Percentiles rank a stretch among this genome's conserved stretches.
Evolutionary conservation across 2,329 filamentous ascomycete species (phyloP).

Genomic region (Claviceps fusiformis): DNA sequence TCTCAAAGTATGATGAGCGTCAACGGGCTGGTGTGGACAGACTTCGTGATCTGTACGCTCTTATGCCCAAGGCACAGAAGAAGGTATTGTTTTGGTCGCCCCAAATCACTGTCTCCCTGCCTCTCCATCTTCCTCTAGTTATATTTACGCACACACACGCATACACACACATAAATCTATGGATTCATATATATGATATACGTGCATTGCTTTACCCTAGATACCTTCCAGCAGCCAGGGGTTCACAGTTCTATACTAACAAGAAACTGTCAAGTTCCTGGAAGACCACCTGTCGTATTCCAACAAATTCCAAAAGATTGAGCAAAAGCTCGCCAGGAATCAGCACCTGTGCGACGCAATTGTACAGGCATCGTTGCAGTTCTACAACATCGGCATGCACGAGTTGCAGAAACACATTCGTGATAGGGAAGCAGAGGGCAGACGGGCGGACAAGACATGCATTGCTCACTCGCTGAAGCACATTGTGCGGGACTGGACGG

Average conservation of each 20-base stretch:
- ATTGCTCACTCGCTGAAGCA: constrained; percentile 42
- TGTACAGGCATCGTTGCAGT: constrained; percentile 28
- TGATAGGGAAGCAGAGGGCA: constrained; percentile 22
- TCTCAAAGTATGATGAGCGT: constrained; percentile 19
- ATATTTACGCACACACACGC: no score
- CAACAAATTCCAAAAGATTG: constrained; percentile 33
- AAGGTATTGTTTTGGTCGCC: constrained; percentile 11
- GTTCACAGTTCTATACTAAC: not conserved
- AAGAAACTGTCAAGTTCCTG: constrained; percentile 24
- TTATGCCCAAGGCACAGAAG: constrained; percentile 20
- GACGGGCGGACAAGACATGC: constrained; percentile 30
- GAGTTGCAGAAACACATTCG: constrained; percentile 32
- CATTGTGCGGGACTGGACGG: constrained; percentile 43
- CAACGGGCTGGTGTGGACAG: constrained; percentile 24
- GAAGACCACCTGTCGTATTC: constrained; percentile 44
- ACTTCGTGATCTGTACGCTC: constrained; percentile 22
- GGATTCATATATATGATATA: no score
- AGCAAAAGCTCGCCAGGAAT: constrained; percentile 30
- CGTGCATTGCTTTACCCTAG: no score
- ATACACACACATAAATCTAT: no score
- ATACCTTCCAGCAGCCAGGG: no score
- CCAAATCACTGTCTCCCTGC: not conserved
- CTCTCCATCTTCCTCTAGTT: not conserved
- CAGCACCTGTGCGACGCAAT: constrained; percentile 32
- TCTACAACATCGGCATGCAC: constrained; percentile 28